These are phyloP conservation scores for Chenopodium berlandieri DNA, from an alignment of 148 eudicot genomes.

Conservation along the genomic window DNA sequence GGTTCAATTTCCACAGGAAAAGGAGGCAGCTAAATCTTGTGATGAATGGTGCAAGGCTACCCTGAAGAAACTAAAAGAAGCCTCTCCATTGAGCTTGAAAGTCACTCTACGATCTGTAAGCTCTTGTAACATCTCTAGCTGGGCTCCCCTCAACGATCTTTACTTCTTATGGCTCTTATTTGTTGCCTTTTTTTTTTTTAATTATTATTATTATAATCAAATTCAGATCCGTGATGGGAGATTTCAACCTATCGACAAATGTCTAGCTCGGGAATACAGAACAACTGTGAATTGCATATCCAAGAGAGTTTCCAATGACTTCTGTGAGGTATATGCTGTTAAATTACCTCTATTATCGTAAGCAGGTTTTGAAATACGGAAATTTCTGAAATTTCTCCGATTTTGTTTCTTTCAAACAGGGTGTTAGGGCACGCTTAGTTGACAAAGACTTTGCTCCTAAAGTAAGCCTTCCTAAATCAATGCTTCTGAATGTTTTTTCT, in stretches of 20 bases:
- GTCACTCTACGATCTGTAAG: conserved; percentile 88
- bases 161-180: conserved; percentile 4
- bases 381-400: not conserved
- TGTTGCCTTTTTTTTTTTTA: too few relatives aligned
- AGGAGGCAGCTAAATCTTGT: conserved; percentile 50
- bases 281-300: conserved; percentile 64
- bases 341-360: not conserved
- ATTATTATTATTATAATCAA: not conserved
- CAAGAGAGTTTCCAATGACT: conserved; percentile 70
- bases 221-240: conserved; percentile 89
- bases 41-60: conserved; percentile 56
- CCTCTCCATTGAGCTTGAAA: conserved; percentile 93
- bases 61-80: conserved; percentile 68
- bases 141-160: conserved; percentile 6
- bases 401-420: conserved; percentile 38
- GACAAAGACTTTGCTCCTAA: conserved; percentile 96
- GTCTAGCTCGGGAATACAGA: conserved; percentile 79
- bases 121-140: conserved; percentile 11
- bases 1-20: conserved; percentile 49
- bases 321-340: conserved; percentile 62
- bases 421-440: conserved; percentile 79
- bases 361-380: too few relatives aligned
- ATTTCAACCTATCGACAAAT: conserved; percentile 80
- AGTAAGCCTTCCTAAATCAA: conserved; percentile 35
- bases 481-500: not conserved